Conservation (phyloP, 75 land plant genomes). For the Larix kaempferi region DNA sequence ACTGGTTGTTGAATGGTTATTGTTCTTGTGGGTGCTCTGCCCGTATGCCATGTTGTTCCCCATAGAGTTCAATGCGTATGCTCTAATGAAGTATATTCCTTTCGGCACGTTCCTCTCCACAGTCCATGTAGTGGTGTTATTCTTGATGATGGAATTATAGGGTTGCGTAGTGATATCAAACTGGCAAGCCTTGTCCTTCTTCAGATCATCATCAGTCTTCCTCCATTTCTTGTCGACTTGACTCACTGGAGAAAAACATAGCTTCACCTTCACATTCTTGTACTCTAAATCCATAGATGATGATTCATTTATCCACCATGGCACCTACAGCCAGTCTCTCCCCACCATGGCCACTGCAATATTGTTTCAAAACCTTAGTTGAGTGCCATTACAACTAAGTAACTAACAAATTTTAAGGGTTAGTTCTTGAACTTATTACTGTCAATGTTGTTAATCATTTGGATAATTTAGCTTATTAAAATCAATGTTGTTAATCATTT, state of each 20-base stretch:
- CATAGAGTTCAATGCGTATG: background rate
- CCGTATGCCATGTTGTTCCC: too few species aligned
- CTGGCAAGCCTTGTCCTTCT: conserved; percentile 47
- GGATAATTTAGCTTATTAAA: too few species aligned
- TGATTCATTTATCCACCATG: conserved; percentile 43
- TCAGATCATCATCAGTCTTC: conserved; percentile 34
- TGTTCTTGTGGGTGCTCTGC: too few species aligned
- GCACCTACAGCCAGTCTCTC: too few species aligned
- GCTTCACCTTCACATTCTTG: conserved; percentile 29
- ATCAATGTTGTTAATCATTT: too few species aligned
- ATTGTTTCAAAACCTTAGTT: too few species aligned
- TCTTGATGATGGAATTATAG: conserved; percentile 4
- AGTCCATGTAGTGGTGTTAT: conserved; percentile 22
- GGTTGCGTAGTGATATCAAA: conserved; percentile 28
- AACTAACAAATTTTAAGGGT: too few species aligned
- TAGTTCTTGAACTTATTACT: too few species aligned
- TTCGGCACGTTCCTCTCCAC: conserved; percentile 48
- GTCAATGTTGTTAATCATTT: too few species aligned
- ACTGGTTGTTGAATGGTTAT: too few species aligned
- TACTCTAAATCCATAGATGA: conserved; percentile 13
- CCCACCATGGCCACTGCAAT: too few species aligned
- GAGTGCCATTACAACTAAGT: too few species aligned
- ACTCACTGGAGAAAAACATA: conserved; percentile 83
- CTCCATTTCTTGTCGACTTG: conserved; percentile 65
- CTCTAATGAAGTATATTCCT: conserved; percentile 77